phyloP scores from a whole-genome alignment of 441 rosid genomes.

The Arabidopsis lyrata region DNA sequence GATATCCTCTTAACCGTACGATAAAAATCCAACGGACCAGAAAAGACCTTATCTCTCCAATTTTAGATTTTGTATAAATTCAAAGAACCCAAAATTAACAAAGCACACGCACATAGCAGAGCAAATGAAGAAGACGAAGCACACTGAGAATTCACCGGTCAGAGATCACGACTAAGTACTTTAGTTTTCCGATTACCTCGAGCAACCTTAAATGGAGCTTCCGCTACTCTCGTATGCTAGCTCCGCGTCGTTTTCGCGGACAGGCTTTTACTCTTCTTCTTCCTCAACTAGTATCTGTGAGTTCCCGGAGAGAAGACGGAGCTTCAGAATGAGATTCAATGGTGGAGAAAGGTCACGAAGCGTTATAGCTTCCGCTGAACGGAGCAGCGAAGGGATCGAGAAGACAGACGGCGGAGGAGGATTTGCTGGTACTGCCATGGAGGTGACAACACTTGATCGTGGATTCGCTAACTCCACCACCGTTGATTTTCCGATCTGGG shows the following conservation, averaged over 20 bases:
- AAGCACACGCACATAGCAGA: constrained; percentile 11
- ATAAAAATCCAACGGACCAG: constrained; percentile 37
- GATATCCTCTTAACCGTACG: constrained; percentile 31
- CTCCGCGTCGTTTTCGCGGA: constrained; percentile 34
- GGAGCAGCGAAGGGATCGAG: constrained; percentile 56
- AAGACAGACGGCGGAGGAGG: constrained; percentile 45
- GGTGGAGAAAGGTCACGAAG: constrained; percentile 25
- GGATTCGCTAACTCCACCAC: constrained; percentile 56
- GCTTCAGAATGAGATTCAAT: constrained; percentile 40
- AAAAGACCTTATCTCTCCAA: constrained; percentile 43
- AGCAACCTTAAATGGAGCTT: constrained; percentile 38
- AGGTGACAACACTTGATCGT: constrained; percentile 46
- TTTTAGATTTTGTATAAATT: constrained; percentile 23
- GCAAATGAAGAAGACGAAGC: constrained; percentile 42
- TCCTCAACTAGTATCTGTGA: constrained; percentile 4
- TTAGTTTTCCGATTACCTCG: background rate
- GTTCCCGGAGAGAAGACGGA: constrained; percentile 31
- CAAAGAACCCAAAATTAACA: background rate
- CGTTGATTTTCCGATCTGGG: constrained; percentile 83
- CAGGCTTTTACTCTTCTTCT: constrained; percentile 36
- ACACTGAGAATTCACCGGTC: background rate
- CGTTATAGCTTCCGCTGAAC: constrained; percentile 34
- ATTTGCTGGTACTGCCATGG: constrained; percentile 40
- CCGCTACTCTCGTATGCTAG: constrained; percentile 39
- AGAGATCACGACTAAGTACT: constrained; percentile 17